phyloP scores from a whole-genome alignment of 2,329 filamentous ascomycete species.

The Diaporthe citriasiana region DNA sequence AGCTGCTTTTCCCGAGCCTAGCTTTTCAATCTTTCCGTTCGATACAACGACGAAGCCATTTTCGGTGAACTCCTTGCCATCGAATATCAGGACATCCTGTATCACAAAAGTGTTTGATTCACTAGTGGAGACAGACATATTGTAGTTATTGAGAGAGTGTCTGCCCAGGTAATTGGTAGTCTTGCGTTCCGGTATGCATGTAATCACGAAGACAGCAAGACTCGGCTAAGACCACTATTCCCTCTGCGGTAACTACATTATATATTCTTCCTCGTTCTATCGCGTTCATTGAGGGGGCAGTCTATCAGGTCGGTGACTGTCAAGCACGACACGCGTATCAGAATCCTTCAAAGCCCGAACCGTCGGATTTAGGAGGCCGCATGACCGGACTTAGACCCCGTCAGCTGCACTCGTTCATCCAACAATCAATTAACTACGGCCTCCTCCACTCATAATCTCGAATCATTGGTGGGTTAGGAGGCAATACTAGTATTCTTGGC shows the following conservation, averaged over 20 bases:
- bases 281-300: neutral
- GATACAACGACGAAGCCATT: neutral
- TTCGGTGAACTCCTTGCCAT: neutral
- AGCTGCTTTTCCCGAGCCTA: neutral
- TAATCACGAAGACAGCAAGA: no score
- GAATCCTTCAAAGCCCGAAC: slow-evolving; percentile 5
- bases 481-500: slow-evolving; percentile 18
- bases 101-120: neutral
- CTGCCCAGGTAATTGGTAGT: neutral
- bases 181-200: neutral
- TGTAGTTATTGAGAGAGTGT: neutral
- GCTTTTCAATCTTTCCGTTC: neutral
- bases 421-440: no score
- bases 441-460: no score
- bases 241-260: neutral
- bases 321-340: neutral
- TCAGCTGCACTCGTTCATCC: neutral
- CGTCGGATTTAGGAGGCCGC: neutral
- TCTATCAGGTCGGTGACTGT: neutral
- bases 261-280: neutral
- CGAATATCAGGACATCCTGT: neutral
- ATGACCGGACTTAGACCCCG: neutral
- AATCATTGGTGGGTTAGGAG: neutral
- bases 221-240: no score
- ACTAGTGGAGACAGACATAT: neutral